Evolutionary conservation across 768 basidiomycete genomes (phyloP), one percentile per base, ranked within the genome.

Genomic region (Tulasnella sp.): DNA sequence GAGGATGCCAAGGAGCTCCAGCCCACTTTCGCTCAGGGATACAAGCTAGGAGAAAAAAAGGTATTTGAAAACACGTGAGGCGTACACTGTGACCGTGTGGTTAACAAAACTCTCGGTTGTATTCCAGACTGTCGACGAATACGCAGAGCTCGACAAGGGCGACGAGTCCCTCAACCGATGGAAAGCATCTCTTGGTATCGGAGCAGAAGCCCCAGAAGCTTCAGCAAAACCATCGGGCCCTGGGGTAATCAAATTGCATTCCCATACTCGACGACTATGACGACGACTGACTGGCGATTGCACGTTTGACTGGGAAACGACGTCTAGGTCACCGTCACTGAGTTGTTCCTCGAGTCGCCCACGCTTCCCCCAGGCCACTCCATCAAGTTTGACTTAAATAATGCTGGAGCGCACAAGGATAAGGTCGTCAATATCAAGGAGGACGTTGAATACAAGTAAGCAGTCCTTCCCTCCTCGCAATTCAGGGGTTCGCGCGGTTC

Each of bases 141-240:
- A 93, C 62, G 90, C 92, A 32, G 81, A 88, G 42, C 86, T 96
- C 59, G 95, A 97, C 81, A 89, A 90, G 36, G 84, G 91, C 74
- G 95, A 98, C 79, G 95, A 97, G 81, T 94, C 92, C 79, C 85
- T 98, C 77, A 89, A 90, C 37, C 89, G 94, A 75, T 98, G 96
- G 96, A 98, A 98, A 80, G 93, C 92, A 42, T 94, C 90, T 69
- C 85, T 98, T 34, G 96, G 96, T 69, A 88, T 98, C 74, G 78
- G 72, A 6, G 84, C 86, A 35, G 83, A 79, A 22, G 34, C 78
- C 4, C 35, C 73, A 19, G 34, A 65, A 16, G 81, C 78, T 22
- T 77, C 82, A 72, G 79, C 82, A 16, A n/a, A n/a, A n/a, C n/a
- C n/a, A n/a, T 80, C 74, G 75, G 87, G 86, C 16, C 90, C 91